Conservation (phyloP, 2,329 filamentous ascomycete species). For the Cryphonectria radicalis region DNA sequence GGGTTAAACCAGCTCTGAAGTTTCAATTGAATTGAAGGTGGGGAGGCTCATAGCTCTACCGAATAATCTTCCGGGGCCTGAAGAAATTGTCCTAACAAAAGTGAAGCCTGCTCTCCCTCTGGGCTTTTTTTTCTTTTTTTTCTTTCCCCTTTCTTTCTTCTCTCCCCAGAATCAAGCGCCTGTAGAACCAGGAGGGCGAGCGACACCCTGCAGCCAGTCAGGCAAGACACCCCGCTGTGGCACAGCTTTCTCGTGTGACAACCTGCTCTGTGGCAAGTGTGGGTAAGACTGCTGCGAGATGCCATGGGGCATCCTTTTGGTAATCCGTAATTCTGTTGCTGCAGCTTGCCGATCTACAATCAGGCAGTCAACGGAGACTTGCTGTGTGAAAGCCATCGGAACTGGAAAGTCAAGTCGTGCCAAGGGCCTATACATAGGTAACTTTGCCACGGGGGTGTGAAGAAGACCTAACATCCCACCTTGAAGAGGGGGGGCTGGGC, state of each 20-base stretch:
- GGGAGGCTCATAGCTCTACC: background rate
- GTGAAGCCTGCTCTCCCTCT: background rate
- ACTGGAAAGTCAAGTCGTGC: background rate
- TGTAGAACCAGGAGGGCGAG: background rate
- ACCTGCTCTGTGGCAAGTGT: background rate
- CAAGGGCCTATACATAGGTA: background rate
- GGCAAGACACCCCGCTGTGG: background rate
- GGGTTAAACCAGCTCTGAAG: background rate
- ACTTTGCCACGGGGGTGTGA: background rate
- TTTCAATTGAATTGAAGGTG: background rate
- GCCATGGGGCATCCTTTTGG: background rate
- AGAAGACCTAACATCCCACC: background rate
- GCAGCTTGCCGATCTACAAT: background rate
- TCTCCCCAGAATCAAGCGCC: background rate
- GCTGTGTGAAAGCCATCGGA: background rate
- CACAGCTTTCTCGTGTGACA: background rate
- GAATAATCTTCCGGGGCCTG: background rate
- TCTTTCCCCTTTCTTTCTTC: too few relatives aligned
- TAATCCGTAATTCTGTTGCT: background rate
- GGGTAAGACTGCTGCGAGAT: background rate
- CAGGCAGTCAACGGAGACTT: background rate
- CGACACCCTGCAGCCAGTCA: background rate
- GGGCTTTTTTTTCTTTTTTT: background rate
- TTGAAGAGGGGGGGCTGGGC: background rate
- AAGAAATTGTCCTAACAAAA: background rate